Conservation (phyloP, 1,139 yeast species). For the Scheffersomyces segobiensis region DNA sequence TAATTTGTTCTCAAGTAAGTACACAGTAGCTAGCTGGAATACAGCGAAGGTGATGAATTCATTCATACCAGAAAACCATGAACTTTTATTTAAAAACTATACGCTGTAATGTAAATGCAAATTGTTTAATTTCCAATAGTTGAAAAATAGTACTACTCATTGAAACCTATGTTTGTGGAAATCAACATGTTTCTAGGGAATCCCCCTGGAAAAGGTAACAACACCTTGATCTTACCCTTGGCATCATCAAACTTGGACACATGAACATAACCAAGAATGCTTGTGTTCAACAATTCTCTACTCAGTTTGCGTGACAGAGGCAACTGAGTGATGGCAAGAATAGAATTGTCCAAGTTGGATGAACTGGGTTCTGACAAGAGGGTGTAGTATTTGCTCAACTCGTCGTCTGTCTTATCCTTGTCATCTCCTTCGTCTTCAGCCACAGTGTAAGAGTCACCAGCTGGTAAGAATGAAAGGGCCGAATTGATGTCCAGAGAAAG, state of each 20-base stretch:
- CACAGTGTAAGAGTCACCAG: slow-evolving; percentile 45
- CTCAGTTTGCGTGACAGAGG: slow-evolving; percentile 49
- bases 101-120: background rate
- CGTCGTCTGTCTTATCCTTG: slow-evolving; percentile 24
- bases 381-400: slow-evolving; percentile 35
- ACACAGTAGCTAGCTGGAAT: too few relatives aligned
- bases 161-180: slow-evolving; percentile 67
- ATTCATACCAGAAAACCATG: too few relatives aligned
- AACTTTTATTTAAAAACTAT: background rate
- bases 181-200: slow-evolving; percentile 70
- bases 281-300: slow-evolving; percentile 54
- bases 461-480: slow-evolving; percentile 44
- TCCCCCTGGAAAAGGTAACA: slow-evolving; percentile 86
- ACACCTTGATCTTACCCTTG: slow-evolving; percentile 66
- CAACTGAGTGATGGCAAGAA: slow-evolving; percentile 72
- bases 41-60: too few relatives aligned
- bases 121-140: too few relatives aligned
- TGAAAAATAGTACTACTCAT: slow-evolving; percentile 43
- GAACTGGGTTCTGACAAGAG: slow-evolving; percentile 45
- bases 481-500: slow-evolving; percentile 38
- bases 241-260: slow-evolving; percentile 59
- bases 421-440: slow-evolving; percentile 20
- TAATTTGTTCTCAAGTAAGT: too few relatives aligned
- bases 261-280: slow-evolving; percentile 66
- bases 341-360: slow-evolving; percentile 65